Evolutionary conservation across 257 asterid species (phyloP), one percentile per base, ranked within the genome.

Genomic region (Solanum bulbocastanum): DNA sequence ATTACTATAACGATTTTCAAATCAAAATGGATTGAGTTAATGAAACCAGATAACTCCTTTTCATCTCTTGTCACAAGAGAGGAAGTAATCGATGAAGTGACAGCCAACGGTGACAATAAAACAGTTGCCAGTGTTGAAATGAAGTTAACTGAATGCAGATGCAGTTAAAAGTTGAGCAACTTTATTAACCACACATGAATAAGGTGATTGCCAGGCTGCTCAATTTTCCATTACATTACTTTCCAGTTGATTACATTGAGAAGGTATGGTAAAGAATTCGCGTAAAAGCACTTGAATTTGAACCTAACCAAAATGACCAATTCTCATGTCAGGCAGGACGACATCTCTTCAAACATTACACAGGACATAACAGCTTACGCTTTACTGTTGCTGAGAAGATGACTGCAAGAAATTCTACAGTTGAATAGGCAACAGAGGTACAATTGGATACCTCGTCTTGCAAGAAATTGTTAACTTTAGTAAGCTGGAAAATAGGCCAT

Each of bases 401-500:
- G 90, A 56, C 73, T 79, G 87, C 86, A n/a, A 89, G 83, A 83
- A 49, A 87, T 32, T 86, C 89, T 86, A 96, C 88, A 0, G 84
- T 89, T 56, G 91, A 92, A 66, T 88, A 90, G 91, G 92, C 32
- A 90, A 87, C 66, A 74, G 56, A 81, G 92, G 88, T 5, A 90
- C 92, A 82, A 89, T 89, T 11, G 92, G 76, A n/a, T 12, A 1
- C 33, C 72, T 65, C 8, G 72, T 65, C 16, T 65, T n/a, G 71
- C 71, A 10, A 65, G 33, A 0, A 65, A 65, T 65, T 0, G 6
- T 0, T 22, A 22, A 58, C 68, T 58, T 20, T 0, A 56, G 81
- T 83, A 82, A 62, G 82, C 87, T 90, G 20, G 90, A 87, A 49
- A 66, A 78, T 87, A 37, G 88, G 74, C 13, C 85, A 79, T 40